A percentile compares a stretch with the other conserved stretches of the same genome.
Conservation (phyloP, 73 alveolate species). For the Blepharisma japonicum region DNA sequence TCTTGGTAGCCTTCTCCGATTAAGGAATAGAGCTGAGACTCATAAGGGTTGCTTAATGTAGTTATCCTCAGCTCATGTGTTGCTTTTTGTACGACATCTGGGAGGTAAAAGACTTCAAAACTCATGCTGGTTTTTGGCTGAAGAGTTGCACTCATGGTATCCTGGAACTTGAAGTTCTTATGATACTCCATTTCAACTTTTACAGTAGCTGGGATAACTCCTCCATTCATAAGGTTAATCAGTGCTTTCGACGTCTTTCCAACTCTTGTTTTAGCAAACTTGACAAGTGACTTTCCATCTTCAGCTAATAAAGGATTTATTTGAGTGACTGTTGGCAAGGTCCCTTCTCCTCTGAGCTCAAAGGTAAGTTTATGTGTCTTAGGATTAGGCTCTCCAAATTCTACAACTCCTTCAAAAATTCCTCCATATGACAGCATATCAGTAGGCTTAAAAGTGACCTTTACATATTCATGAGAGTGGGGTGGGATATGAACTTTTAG, state of each 20-base stretch:
- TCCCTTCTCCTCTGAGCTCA: conserved; percentile 99
- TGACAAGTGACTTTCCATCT: conserved; percentile 92
- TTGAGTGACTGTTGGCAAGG: conserved; percentile 93
- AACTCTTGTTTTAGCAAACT: conserved; percentile 88
- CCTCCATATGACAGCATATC: conserved; percentile 97
- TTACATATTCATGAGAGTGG: conserved; percentile 93
- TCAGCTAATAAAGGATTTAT: conserved; percentile 88
- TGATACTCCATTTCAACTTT: conserved; percentile 86
- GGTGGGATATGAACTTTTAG: conserved; percentile 88
- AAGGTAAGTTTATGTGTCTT: conserved; percentile 88
- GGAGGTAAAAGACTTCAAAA: conserved; percentile 86
- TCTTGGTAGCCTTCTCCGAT: conserved; percentile 96
- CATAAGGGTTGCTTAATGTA: conserved; percentile 96
- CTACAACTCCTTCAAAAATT: conserved; percentile 95
- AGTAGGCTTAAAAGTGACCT: conserved; percentile 92
- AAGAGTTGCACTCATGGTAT: conserved; percentile 83
- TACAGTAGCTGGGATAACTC: conserved; percentile 96
- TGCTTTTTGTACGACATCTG: conserved; percentile 79
- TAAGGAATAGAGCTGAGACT: conserved; percentile 84
- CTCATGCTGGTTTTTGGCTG: conserved; percentile 93
- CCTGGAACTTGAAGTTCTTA: conserved; percentile 90
- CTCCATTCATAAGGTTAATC: conserved; percentile 90
- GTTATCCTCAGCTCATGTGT: conserved; percentile 78
- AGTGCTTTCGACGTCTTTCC: conserved; percentile 77
- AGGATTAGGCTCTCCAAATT: conserved; percentile 87